phyloP scores from a whole-genome alignment of 2,329 filamentous ascomycete genomes.

The Alternaria brassicicola region DNA sequence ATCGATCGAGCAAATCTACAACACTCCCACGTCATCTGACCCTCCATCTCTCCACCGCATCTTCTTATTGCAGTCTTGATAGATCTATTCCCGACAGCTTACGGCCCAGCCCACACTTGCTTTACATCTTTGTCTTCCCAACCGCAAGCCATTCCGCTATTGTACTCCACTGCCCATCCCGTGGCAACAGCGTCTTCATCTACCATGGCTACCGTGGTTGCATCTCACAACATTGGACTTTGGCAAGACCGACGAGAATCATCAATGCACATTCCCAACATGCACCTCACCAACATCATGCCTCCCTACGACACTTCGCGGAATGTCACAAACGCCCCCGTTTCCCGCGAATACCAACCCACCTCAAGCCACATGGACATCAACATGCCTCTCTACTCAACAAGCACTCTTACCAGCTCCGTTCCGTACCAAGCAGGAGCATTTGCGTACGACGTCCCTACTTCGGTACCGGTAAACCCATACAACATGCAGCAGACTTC shows the following conservation, averaged over 20 bases:
- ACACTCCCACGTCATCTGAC: slow-evolving; percentile 39
- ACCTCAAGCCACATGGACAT: slow-evolving; percentile 44
- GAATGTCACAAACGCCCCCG: slow-evolving; percentile 29
- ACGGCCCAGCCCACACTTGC: slow-evolving; percentile 34
- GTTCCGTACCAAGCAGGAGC: slow-evolving; percentile 46
- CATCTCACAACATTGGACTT: slow-evolving; percentile 41
- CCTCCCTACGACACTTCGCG: slow-evolving; percentile 41
- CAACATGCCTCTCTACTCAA: slow-evolving; percentile 44
- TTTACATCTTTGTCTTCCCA: slow-evolving; percentile 23
- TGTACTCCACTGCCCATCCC: slow-evolving; percentile 26
- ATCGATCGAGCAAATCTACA: slow-evolving; percentile 37
- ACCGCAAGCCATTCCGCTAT: slow-evolving; percentile 23
- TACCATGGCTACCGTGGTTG: slow-evolving; percentile 48
- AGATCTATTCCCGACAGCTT: slow-evolving; percentile 28
- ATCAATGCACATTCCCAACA: slow-evolving; percentile 37
- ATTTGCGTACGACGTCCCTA: slow-evolving; percentile 41
- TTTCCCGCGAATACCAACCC: slow-evolving; percentile 39
- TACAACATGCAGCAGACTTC: slow-evolving; percentile 47
- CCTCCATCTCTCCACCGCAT: slow-evolving; percentile 26
- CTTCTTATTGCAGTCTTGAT: slow-evolving; percentile 26
- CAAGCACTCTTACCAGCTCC: slow-evolving; percentile 35
- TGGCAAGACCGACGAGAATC: slow-evolving; percentile 45
- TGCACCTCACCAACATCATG: slow-evolving; percentile 39
- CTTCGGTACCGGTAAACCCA: slow-evolving; percentile 40
- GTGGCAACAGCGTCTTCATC: slow-evolving; percentile 28